Evolutionary conservation across 2,329 filamentous ascomycete species (phyloP).

Genomic region (Blastomyces gilchristii): DNA sequence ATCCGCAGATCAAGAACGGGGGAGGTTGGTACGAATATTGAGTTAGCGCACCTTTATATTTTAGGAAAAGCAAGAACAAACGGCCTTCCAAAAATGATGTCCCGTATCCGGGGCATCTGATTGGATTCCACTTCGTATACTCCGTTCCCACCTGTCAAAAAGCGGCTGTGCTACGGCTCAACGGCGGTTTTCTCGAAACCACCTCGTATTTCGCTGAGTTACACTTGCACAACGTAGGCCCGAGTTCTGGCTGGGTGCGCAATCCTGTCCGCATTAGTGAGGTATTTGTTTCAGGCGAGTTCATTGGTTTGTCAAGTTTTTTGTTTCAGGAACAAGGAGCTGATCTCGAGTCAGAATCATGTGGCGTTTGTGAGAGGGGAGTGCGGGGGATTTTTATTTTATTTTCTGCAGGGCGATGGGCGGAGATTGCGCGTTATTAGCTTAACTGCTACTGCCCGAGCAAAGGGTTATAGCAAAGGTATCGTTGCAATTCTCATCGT

Average conservation of each 20-base stretch:
- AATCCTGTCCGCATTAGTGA: background rate
- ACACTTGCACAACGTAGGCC: background rate
- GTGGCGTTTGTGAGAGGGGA: background rate
- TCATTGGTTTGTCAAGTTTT: background rate
- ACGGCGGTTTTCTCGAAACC: background rate
- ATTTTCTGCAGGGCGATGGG: background rate
- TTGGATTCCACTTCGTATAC: background rate
- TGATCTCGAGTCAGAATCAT: background rate
- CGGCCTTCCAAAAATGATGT: background rate
- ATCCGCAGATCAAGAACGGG: background rate
- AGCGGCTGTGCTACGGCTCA: background rate
- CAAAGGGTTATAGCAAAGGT: background rate
- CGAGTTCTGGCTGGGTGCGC: background rate
- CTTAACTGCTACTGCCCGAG: too few species aligned
- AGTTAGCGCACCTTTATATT: too few species aligned
- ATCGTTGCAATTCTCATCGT: background rate
- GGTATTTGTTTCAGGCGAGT: background rate
- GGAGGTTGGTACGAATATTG: too few species aligned
- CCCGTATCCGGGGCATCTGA: background rate
- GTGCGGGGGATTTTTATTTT: background rate
- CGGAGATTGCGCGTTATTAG: background rate
- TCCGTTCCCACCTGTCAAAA: background rate
- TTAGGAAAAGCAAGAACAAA: too few species aligned
- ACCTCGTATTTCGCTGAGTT: background rate
- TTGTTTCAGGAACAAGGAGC: background rate